phyloP scores from a whole-genome alignment of 257 asterid species.

The Solanum piurae region DNA sequence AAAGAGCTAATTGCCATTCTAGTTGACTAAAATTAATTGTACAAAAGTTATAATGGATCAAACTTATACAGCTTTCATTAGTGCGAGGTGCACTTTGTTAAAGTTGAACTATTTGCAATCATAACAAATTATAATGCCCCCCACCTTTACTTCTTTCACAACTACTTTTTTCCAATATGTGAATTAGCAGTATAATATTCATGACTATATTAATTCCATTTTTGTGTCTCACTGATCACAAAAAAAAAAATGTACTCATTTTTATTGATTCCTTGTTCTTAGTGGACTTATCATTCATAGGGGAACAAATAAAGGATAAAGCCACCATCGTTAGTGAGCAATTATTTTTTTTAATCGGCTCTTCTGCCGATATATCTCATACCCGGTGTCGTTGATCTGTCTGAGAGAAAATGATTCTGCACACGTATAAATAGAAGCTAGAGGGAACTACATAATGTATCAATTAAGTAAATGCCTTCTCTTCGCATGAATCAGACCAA shows the following conservation, averaged over 20 bases:
- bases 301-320: not conserved
- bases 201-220: not conserved
- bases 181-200: not conserved
- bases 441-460: not conserved
- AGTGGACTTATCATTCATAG: not conserved
- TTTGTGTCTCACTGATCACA: not conserved
- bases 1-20: no score
- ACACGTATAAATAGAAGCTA: not conserved
- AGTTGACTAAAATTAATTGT: not conserved
- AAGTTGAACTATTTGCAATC: not conserved
- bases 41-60: not conserved
- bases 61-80: not conserved
- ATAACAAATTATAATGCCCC: not conserved
- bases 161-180: not conserved
- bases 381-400: not conserved
- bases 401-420: not conserved
- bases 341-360: not conserved
- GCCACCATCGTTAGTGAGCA: not conserved
- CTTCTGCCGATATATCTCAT: not conserved
- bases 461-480: not conserved
- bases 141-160: not conserved
- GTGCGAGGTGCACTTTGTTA: not conserved
- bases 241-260: not conserved
- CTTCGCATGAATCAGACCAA: not conserved
- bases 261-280: not conserved